Evolutionary conservation across 83 land plant species (phyloP).

Genomic region (Larix sibirica): DNA sequence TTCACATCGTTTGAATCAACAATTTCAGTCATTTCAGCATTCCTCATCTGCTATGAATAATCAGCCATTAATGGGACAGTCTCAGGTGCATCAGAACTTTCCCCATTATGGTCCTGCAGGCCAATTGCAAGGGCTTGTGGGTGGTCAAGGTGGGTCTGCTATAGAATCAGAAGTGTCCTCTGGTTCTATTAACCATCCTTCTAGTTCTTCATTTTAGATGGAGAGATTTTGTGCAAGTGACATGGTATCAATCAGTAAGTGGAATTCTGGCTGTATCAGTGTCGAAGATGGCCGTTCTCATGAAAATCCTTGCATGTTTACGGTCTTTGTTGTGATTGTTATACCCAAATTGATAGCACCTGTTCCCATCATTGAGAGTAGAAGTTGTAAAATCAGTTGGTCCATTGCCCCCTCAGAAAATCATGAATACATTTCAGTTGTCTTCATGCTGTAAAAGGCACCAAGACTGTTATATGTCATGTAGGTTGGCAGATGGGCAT

Average conservation of each 20-base stretch:
- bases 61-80: slow-evolving; percentile 39
- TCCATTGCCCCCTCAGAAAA: neutral
- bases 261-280: slow-evolving; percentile 2
- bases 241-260: neutral
- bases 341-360: slow-evolving; percentile 7
- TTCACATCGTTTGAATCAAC: slow-evolving; percentile 36
- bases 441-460: neutral
- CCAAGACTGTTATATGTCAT: slow-evolving; percentile 1
- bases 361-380: neutral
- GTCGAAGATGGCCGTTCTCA: neutral
- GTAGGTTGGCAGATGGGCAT: slow-evolving; percentile 1
- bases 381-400: slow-evolving; percentile 9
- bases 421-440: neutral
- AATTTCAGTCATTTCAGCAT: slow-evolving; percentile 47
- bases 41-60: slow-evolving; percentile 36
- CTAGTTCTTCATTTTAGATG: neutral
- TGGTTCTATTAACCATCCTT: slow-evolving; percentile 50
- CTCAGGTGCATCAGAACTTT: slow-evolving; percentile 40
- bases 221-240: neutral
- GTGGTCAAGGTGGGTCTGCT: slow-evolving; percentile 36
- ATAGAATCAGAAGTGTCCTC: slow-evolving; percentile 70
- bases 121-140: slow-evolving; percentile 60
- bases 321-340: slow-evolving; percentile 4
- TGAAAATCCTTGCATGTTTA: neutral
- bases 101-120: slow-evolving; percentile 73